These are phyloP conservation scores for Taiozyma sp. DNA, from an alignment of 1,139 yeast species.

Conservation along the genomic window DNA sequence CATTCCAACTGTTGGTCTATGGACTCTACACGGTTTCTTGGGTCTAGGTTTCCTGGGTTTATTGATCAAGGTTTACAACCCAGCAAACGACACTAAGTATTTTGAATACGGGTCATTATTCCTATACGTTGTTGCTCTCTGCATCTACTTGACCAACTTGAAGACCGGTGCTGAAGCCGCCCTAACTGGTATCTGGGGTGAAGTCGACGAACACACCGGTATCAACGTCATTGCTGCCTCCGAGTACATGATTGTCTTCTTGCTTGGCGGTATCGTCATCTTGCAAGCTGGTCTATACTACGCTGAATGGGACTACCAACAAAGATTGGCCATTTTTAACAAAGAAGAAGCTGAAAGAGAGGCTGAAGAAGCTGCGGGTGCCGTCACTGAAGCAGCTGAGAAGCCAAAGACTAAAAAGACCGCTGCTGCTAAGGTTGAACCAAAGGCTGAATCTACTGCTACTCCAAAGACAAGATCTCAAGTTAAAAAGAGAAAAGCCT, in stretches of 20 bases:
- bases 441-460: slow-evolving; percentile 3
- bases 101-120: slow-evolving; percentile 87
- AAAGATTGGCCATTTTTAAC: slow-evolving; percentile 47
- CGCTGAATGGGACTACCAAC: slow-evolving; percentile 70
- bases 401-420: not conserved
- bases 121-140: slow-evolving; percentile 61
- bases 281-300: slow-evolving; percentile 89
- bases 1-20: slow-evolving; percentile 53
- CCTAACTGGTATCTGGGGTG: slow-evolving; percentile 81
- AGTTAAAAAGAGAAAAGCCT: slow-evolving; percentile 9
- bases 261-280: slow-evolving; percentile 70
- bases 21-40: slow-evolving; percentile 55
- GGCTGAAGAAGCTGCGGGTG: slow-evolving; percentile 4
- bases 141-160: slow-evolving; percentile 81
- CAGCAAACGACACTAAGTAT: slow-evolving; percentile 72
- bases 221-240: slow-evolving; percentile 90
- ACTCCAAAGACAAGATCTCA: slow-evolving; percentile 7
- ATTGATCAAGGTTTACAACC: slow-evolving; percentile 77
- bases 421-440: slow-evolving; percentile 1
- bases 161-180: slow-evolving; percentile 76
- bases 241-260: slow-evolving; percentile 66
- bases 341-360: slow-evolving; percentile 34
- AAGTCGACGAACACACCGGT: slow-evolving; percentile 81
- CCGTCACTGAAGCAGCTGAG: slow-evolving; percentile 3
- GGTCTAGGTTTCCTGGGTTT: slow-evolving; percentile 66